Conservation (phyloP, 805 yeast genomes). For the Saturnispora zaruensis region DNA sequence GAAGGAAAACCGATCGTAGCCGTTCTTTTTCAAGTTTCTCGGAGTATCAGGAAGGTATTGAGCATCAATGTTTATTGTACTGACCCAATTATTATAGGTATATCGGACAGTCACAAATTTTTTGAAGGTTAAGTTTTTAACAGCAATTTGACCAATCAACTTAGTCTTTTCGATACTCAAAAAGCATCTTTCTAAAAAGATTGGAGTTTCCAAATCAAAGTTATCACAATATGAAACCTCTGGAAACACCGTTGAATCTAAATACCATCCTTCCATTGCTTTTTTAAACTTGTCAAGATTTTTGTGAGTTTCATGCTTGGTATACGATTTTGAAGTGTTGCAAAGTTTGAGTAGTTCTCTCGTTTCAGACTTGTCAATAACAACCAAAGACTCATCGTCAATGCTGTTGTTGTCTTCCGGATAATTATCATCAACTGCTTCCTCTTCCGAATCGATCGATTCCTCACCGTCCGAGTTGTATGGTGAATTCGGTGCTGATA, state of each 20-base stretch:
- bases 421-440: slow-evolving; percentile 18
- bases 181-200: slow-evolving; percentile 59
- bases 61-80: slow-evolving; percentile 63
- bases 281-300: slow-evolving; percentile 17
- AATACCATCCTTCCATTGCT: slow-evolving; percentile 34
- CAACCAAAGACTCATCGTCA: slow-evolving; percentile 5
- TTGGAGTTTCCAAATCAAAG: slow-evolving; percentile 34
- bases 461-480: slow-evolving; percentile 28
- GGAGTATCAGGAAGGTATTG: slow-evolving; percentile 50
- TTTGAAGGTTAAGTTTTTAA: slow-evolving; percentile 59
- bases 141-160: slow-evolving; percentile 70
- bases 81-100: slow-evolving; percentile 71
- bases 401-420: slow-evolving; percentile 19
- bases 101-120: slow-evolving; percentile 65
- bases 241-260: slow-evolving; percentile 36
- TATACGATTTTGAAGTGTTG: slow-evolving; percentile 16
- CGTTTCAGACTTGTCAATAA: slow-evolving; percentile 6
- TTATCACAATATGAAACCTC: slow-evolving; percentile 37
- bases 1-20: slow-evolving; percentile 67
- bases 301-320: slow-evolving; percentile 10
- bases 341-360: slow-evolving; percentile 13
- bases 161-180: slow-evolving; percentile 49
- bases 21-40: slow-evolving; percentile 36
- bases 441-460: slow-evolving; percentile 20
- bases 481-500: slow-evolving; percentile 63